phyloP scores from a whole-genome alignment of 179 eudicot genomes.

The Camellia oleifera region DNA sequence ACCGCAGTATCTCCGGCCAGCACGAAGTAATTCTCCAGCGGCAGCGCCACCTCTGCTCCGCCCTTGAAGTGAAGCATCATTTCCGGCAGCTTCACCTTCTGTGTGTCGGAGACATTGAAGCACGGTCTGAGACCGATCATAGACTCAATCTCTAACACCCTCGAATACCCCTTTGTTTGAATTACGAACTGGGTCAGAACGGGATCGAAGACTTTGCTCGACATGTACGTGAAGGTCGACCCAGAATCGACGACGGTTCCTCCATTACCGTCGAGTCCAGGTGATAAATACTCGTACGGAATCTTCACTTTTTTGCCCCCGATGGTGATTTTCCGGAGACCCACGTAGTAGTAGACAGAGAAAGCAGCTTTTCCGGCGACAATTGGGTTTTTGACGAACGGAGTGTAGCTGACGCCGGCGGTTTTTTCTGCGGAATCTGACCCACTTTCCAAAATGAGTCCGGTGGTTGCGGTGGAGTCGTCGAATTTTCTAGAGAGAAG shows the following conservation, averaged over 20 bases:
- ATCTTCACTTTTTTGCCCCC: conserved; percentile 36
- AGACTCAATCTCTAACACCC: conserved; percentile 26
- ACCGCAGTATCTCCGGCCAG: conserved; percentile 22
- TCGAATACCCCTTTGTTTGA: conserved; percentile 24
- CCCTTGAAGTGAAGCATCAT: conserved; percentile 48
- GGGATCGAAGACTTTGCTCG: not conserved
- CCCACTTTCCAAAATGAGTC: conserved; percentile 19
- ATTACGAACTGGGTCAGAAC: conserved; percentile 14
- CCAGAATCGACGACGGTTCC: conserved; percentile 64
- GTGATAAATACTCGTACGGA: conserved; percentile 23
- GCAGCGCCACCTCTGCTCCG: conserved; percentile 50
- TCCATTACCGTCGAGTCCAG: conserved; percentile 28
- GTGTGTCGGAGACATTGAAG: conserved; percentile 33
- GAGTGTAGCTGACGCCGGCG: conserved; percentile 30
- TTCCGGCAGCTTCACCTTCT: conserved; percentile 36
- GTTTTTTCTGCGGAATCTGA: conserved; percentile 27
- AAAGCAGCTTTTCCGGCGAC: conserved; percentile 16
- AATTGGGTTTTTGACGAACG: conserved; percentile 36
- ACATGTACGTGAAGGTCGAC: conserved; percentile 34
- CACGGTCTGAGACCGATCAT: conserved; percentile 40
- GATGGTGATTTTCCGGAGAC: conserved; percentile 31
- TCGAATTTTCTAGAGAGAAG: conserved; percentile 40
- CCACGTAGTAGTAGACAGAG: conserved; percentile 46
- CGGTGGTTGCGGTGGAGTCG: conserved; percentile 29
- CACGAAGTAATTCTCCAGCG: conserved; percentile 37